Base-by-base conservation (phyloP, 2,329 filamentous ascomycete species). In the Lecanosticta acicola region DNA sequence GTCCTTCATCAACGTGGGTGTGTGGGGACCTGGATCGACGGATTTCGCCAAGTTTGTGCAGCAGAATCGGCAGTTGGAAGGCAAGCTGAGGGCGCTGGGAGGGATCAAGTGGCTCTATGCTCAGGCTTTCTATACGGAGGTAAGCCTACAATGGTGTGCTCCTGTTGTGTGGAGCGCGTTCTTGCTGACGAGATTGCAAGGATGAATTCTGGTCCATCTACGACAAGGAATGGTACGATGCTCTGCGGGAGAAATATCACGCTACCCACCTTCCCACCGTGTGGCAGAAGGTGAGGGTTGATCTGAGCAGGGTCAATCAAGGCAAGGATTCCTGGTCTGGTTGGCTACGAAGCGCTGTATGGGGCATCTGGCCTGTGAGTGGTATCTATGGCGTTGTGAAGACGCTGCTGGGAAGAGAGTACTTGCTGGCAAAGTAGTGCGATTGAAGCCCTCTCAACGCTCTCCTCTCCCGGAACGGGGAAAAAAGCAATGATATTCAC, bases 61-160 rank as follows among this genome's bases (percentile, higher is more conserved):
- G 32, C 78, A 79, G 56, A 94, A 94, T 66, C 77, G 83, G 24
- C 74, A 74, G 35, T 73, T 94, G 16, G 88, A 94, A 68, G 68
- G 71, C 16, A 84, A 84, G 60, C 77, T 90, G 3, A 71, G 72
- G 39, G 74, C 80, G 53, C 75, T 93, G 1, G 81, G 82, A 38
- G 88, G 87, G 2, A 79, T 85, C 71, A 94, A 94, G 70, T 93
- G 87, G 84, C 71, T 94, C 10, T 94, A 94, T 66, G 87, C 87
- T 2, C 85, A 91, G 59, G 84, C 86, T 0, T 94, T 89, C 69
- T 93, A 93, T 65, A 75, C 77, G n/a, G 77, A 46, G 19, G 24
- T 29, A 29, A 29, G 24, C 24, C 7, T 5, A 5, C 24, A 11
- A 29, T 11, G 24, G 5, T 5, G 11, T 11, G 24, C 5, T 11